Conservation (phyloP, 257 asterid species). For the Misopates orontium region DNA sequence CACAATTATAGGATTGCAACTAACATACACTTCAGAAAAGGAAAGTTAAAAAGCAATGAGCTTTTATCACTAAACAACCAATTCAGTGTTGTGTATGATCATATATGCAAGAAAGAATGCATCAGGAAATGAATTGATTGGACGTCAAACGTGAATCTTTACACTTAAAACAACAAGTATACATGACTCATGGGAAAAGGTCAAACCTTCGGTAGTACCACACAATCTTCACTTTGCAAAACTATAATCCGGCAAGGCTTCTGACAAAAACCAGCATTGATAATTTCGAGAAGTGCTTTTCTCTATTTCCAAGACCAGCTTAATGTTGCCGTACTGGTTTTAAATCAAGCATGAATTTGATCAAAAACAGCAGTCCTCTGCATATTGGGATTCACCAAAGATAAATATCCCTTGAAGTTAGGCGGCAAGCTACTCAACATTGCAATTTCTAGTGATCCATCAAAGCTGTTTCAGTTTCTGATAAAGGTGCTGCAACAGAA, state of each 20-base stretch:
- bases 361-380: conserved; percentile 31
- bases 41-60: conserved; percentile 15
- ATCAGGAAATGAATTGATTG: conserved; percentile 23
- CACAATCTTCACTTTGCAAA: conserved; percentile 1
- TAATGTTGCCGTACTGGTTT: conserved; percentile 20
- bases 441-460: conserved; percentile 70
- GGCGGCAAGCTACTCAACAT: conserved; percentile 33
- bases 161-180: conserved; percentile 12
- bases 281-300: conserved; percentile 18
- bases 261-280: conserved; percentile 23
- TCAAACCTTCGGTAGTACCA: not conserved
- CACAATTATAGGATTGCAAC: conserved; percentile 23
- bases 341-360: conserved; percentile 21
- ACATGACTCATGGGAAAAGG: conserved; percentile 17
- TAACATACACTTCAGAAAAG: conserved; percentile 10
- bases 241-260: conserved; percentile 3
- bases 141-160: conserved; percentile 25
- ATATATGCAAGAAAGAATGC: conserved; percentile 21
- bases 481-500: conserved; percentile 82
- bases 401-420: conserved; percentile 31
- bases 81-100: conserved; percentile 10
- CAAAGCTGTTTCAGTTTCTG: conserved; percentile 94
- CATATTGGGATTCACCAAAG: conserved; percentile 14
- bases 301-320: conserved; percentile 13
- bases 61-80: conserved; percentile 25